A percentile compares a stretch with the other conserved stretches of the same genome.
These are phyloP conservation scores for Magnolia changhungtana DNA, from an alignment of 164 flowering plant genomes.

Conservation along the genomic window DNA sequence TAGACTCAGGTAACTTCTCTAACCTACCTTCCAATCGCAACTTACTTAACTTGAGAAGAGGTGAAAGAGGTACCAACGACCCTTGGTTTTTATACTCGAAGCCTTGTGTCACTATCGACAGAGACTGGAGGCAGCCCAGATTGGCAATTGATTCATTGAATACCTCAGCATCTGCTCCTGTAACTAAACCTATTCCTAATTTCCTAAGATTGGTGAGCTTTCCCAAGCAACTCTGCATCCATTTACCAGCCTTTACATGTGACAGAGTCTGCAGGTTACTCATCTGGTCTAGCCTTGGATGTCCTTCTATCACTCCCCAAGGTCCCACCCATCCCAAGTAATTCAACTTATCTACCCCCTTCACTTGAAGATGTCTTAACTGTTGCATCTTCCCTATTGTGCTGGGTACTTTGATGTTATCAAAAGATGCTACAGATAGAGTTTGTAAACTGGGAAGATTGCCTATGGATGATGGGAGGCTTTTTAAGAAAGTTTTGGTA, in stretches of 20 bases:
- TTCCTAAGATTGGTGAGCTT: slow-evolving; percentile 1
- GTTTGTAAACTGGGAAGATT: slow-evolving; percentile 7
- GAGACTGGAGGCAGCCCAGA: neutral
- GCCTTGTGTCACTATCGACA: neutral
- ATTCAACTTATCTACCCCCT: neutral
- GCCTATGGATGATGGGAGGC: slow-evolving; percentile 8
- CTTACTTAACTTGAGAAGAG: neutral
- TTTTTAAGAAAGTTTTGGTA: neutral
- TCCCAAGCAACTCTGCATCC: neutral
- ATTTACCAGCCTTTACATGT: neutral
- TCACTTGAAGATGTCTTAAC: neutral
- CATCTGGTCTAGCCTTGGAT: neutral
- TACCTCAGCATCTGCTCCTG: neutral
- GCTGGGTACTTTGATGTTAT: neutral
- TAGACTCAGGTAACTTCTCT: neutral
- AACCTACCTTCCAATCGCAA: neutral
- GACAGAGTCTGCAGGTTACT: neutral
- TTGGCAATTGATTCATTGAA: neutral
- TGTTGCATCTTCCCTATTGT: neutral
- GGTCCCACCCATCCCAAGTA: no score
- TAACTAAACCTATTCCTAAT: neutral
- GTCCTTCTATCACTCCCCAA: neutral
- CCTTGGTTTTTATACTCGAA: no score
- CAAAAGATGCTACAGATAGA: neutral
- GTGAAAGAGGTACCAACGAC: neutral